These are phyloP conservation scores for Colletotrichum cordylinicola DNA, from an alignment of 2,329 filamentous ascomycete genomes.

Conservation along the genomic window DNA sequence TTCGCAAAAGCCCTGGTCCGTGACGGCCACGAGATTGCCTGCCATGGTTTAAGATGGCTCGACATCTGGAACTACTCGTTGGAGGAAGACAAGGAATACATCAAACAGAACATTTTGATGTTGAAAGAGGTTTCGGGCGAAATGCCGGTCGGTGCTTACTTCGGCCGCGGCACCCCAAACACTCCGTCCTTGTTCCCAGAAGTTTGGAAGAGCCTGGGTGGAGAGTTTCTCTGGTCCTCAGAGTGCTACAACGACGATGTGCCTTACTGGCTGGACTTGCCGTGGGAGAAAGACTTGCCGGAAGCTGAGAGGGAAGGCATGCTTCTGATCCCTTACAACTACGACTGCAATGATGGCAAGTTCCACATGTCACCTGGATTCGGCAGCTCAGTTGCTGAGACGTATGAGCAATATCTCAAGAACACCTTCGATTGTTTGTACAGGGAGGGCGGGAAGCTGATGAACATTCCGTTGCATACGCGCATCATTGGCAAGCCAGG, in stretches of 20 bases:
- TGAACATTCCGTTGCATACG: conserved; percentile 46
- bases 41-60: conserved; percentile 48
- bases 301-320: conserved; percentile 39
- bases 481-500: conserved; percentile 46
- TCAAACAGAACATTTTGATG: conserved; percentile 39
- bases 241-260: conserved; percentile 34
- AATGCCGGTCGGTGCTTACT: conserved; percentile 39
- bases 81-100: conserved; percentile 42
- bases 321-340: conserved; percentile 42
- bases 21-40: conserved; percentile 45
- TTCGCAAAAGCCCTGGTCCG: conserved; percentile 43
- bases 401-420: conserved; percentile 45
- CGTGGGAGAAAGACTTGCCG: conserved; percentile 30
- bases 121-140: conserved; percentile 36
- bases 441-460: conserved; percentile 45
- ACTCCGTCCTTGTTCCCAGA: conserved; percentile 29
- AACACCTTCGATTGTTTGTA: conserved; percentile 46
- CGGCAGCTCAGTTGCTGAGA: conserved; percentile 38
- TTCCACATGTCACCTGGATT: conserved; percentile 49
- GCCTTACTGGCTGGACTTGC: conserved; percentile 32
- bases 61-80: conserved; percentile 42
- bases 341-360: conserved; percentile 47
- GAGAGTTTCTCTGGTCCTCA: conserved; percentile 31
- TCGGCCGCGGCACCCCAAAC: conserved; percentile 35
- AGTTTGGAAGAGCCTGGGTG: conserved; percentile 31